Evolutionary conservation across 2,329 filamentous ascomycete genomes (phyloP).

Genomic region (Fusarium robinianum): DNA sequence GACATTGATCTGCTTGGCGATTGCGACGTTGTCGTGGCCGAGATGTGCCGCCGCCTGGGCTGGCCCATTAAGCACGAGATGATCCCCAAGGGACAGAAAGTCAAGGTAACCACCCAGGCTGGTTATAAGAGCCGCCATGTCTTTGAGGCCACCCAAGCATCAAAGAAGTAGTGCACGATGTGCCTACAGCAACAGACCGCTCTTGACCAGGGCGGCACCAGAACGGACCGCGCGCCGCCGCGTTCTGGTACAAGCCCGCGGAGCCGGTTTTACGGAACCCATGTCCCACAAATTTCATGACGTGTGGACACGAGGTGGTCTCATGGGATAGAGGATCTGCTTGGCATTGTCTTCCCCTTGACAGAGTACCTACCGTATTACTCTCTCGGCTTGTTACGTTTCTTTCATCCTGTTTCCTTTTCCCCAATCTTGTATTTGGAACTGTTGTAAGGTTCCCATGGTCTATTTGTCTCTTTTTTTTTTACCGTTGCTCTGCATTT

Average conservation of each 20-base stretch:
- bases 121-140: slow-evolving; percentile 45
- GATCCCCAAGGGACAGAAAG: slow-evolving; percentile 68
- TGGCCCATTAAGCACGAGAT: slow-evolving; percentile 85
- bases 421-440: neutral
- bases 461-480: slow-evolving; percentile 7
- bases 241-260: no score
- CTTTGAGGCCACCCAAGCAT: slow-evolving; percentile 39
- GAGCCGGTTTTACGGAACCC: no score
- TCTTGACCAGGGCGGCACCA: no score
- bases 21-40: slow-evolving; percentile 86
- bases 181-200: no score
- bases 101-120: slow-evolving; percentile 55
- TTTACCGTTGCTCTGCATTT: slow-evolving; percentile 4
- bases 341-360: neutral
- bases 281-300: no score
- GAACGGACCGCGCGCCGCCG: no score
- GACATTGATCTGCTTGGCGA: slow-evolving; percentile 96
- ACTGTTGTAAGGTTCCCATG: no score
- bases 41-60: slow-evolving; percentile 79
- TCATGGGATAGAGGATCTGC: no score
- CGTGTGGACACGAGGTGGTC: no score
- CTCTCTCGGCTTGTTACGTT: no score
- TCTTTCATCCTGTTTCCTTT: neutral
- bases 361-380: no score
- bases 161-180: no score